Evolutionary conservation across 352 stramenopile species (phyloP).

Genomic region (Phytophthora hybrid): DNA sequence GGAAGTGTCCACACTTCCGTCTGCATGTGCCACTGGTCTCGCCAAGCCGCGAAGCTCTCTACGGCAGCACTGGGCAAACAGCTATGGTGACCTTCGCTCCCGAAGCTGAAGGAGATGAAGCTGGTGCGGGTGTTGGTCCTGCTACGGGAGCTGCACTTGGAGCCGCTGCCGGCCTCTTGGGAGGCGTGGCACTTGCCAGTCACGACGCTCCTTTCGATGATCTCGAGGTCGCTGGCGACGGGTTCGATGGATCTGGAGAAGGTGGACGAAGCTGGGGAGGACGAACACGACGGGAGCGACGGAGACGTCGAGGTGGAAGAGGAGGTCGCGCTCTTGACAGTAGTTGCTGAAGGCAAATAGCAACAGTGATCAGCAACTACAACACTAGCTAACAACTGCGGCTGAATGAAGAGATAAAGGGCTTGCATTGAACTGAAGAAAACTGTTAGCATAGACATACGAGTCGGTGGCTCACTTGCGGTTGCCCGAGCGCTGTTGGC

Average conservation of each 20-base stretch:
- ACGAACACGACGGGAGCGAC: background rate
- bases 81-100: background rate
- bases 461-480: constrained; percentile 28
- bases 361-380: background rate
- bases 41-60: background rate
- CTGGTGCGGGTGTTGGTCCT: background rate
- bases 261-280: constrained; percentile 3
- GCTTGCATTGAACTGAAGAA: background rate
- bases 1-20: too few species aligned
- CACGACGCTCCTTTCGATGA: background rate
- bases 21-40: too few species aligned
- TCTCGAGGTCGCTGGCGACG: constrained; percentile 7
- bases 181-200: background rate
- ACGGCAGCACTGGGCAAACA: background rate
- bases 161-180: background rate
- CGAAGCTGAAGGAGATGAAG: background rate
- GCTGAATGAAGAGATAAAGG: background rate
- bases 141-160: background rate
- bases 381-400: background rate
- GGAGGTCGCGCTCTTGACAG: constrained; percentile 10
- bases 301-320: constrained; percentile 2
- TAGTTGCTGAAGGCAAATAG: constrained; percentile 3
- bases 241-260: constrained; percentile 23
- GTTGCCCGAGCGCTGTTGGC: constrained; percentile 33
- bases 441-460: background rate